Conservation (phyloP, 371 early-diverging fungal genomes). For the Mortierella sp. region DNA sequence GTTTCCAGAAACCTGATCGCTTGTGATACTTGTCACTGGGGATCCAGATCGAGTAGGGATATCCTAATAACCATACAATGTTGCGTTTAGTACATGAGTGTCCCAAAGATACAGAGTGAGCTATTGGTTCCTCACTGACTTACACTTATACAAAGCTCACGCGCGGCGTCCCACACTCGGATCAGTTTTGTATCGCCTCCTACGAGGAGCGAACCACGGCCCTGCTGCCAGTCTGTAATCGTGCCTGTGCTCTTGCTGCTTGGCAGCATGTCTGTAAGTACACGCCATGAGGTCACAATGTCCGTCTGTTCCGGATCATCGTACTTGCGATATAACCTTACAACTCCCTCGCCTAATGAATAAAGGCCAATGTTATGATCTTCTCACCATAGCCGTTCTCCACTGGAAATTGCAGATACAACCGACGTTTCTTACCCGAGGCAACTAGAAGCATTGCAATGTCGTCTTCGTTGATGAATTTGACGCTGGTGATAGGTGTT, state of each 20-base stretch:
- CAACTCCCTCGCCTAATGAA: conserved; percentile 76
- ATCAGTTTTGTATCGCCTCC: conserved; percentile 80
- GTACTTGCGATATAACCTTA: conserved; percentile 82
- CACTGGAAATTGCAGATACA: no score
- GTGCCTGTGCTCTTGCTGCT: conserved; percentile 70
- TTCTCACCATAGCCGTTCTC: no score
- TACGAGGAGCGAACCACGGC: conserved; percentile 72
- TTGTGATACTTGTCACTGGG: conserved; percentile 77
- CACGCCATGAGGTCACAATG: conserved; percentile 82
- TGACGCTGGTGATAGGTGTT: conserved; percentile 77
- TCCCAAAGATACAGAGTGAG: no score
- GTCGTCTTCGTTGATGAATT: conserved; percentile 93
- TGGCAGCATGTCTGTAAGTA: conserved; percentile 74
- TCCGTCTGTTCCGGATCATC: conserved; percentile 69
- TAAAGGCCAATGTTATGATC: not conserved
- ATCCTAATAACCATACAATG: conserved; percentile 58
- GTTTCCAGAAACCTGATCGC: conserved; percentile 74
- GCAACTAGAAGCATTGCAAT: conserved; percentile 83
- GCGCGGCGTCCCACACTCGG: conserved; percentile 87
- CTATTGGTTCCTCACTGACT: conserved; percentile 8
- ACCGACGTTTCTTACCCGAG: conserved; percentile 62
- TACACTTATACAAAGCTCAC: conserved; percentile 78
- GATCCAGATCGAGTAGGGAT: conserved; percentile 74
- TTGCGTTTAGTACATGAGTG: no score
- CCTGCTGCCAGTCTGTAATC: conserved; percentile 85